Evolutionary conservation across 2,329 filamentous ascomycete genomes (phyloP).

Genomic region (Xylariomycetidae sp.): DNA sequence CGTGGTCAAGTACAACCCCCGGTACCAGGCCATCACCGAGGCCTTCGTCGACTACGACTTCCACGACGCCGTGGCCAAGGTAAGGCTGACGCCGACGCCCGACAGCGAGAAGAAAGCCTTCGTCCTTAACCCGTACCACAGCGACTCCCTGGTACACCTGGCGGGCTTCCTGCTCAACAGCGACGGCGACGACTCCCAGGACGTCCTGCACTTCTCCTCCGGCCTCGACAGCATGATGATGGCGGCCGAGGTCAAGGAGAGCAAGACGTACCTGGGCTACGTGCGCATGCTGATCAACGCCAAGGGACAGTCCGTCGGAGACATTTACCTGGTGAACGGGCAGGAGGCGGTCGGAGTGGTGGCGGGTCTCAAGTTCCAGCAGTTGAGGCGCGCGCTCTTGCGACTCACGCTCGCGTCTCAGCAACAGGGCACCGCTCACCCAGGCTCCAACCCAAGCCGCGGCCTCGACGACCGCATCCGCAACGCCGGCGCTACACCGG

Average conservation of each 20-base stretch:
- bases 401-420: constrained; percentile 9
- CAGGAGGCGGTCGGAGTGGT: constrained; percentile 11
- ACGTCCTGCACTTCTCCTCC: constrained; percentile 14
- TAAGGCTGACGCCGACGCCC: constrained; percentile 12
- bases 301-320: constrained; percentile 12
- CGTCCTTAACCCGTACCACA: constrained; percentile 14
- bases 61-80: constrained; percentile 12
- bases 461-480: not conserved
- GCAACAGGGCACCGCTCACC: not conserved
- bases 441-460: not conserved
- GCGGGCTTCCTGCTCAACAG: constrained; percentile 15
- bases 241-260: constrained; percentile 8
- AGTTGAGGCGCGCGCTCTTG: constrained; percentile 13
- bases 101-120: constrained; percentile 6
- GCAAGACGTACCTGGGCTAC: constrained; percentile 15
- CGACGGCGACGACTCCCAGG: constrained; percentile 5
- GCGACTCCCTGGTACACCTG: constrained; percentile 16
- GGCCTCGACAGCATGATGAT: constrained; percentile 15
- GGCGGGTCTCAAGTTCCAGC: constrained; percentile 11
- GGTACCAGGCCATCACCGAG: constrained; percentile 13
- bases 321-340: constrained; percentile 15
- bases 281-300: constrained; percentile 7
- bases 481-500: too few species aligned
- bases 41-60: constrained; percentile 10
- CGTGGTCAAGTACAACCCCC: constrained; percentile 14